These are phyloP conservation scores for Epichloe hybrida DNA, from an alignment of 2,329 filamentous ascomycete genomes.

Conservation along the genomic window DNA sequence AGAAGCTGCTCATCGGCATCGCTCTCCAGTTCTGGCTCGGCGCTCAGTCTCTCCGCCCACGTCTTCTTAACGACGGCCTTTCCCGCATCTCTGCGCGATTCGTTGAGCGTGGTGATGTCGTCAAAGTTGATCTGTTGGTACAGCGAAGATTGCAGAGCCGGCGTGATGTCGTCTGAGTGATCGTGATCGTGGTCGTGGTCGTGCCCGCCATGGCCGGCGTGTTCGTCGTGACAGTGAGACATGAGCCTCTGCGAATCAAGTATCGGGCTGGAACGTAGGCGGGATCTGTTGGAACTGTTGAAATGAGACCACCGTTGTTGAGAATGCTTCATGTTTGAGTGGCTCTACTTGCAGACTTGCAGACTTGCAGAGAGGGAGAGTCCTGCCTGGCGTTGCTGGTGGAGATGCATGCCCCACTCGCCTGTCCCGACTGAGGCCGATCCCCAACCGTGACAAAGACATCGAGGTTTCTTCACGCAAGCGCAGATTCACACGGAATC, in stretches of 20 bases:
- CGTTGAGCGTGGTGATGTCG: conserved; percentile 73
- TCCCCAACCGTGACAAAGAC: too few relatives aligned
- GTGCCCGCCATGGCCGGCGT: conserved; percentile 36
- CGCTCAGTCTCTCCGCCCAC: conserved; percentile 65
- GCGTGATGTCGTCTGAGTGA: conserved; percentile 83
- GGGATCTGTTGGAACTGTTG: too few relatives aligned
- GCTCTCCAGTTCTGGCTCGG: conserved; percentile 64
- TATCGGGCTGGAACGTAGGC: too few relatives aligned
- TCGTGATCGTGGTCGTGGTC: conserved; percentile 54
- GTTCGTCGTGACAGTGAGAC: conserved; percentile 39
- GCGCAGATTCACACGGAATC: too few relatives aligned
- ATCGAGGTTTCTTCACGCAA: too few relatives aligned
- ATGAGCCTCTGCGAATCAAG: conserved; percentile 11
- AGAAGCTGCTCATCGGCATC: conserved; percentile 89
- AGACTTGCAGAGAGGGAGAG: too few relatives aligned
- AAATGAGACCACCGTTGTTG: too few relatives aligned
- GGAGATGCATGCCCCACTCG: too few relatives aligned
- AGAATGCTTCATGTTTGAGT: too few relatives aligned
- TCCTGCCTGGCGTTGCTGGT: too few relatives aligned
- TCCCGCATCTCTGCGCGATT: conserved; percentile 54
- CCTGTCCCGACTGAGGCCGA: too few relatives aligned
- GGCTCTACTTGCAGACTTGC: too few relatives aligned
- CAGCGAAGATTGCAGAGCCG: conserved; percentile 77
- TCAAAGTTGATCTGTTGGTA: conserved; percentile 90
- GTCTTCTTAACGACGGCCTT: conserved; percentile 74